Evolutionary conservation across 164 flowering plant species (phyloP).

Genomic region (grape (Vitis vinifera)): ASM3070453v1 NC_081819.1:14820001-14820500

Average conservation of each 20-base stretch:
- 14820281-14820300: not conserved
- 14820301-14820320: not conserved
- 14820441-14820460: too few relatives aligned
- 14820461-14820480: too few relatives aligned
- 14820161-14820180: not conserved
- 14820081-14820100: too few relatives aligned
- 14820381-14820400: not conserved
- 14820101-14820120: too few relatives aligned
- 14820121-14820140: not conserved
- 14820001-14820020: too few relatives aligned
- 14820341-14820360: not conserved
- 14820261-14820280: slow-evolving; percentile 23
- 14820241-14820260: slow-evolving; percentile 81
- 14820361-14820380: not conserved
- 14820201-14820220: slow-evolving; percentile 78
- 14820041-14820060: too few relatives aligned
- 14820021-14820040: too few relatives aligned
- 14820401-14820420: not conserved
- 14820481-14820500: too few relatives aligned
- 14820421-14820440: too few relatives aligned
- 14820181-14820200: slow-evolving; percentile 7
- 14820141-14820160: not conserved
- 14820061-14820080: too few relatives aligned
- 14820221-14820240: slow-evolving; percentile 63
- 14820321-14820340: not conserved